phyloP scores from a whole-genome alignment of 345 rosid species.

The Aquilaria malaccensis region DNA sequence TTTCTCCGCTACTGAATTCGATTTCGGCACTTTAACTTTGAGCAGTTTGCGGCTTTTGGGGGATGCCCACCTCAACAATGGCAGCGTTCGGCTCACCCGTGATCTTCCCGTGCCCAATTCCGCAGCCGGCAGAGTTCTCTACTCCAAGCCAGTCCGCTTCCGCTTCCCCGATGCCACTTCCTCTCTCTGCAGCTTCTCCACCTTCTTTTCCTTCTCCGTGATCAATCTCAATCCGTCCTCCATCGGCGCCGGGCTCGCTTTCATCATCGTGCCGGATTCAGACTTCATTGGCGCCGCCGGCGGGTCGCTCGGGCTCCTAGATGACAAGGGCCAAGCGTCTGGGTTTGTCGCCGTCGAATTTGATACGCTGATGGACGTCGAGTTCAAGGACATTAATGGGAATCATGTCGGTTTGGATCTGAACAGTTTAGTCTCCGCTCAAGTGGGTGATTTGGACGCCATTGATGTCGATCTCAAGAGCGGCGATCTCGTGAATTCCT shows the following conservation, averaged over 20 bases:
- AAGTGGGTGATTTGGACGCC: slow-evolving; percentile 57
- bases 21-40: slow-evolving; percentile 73
- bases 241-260: slow-evolving; percentile 92
- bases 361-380: slow-evolving; percentile 89
- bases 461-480: slow-evolving; percentile 81
- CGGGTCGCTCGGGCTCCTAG: slow-evolving; percentile 64
- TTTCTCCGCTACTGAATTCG: slow-evolving; percentile 45
- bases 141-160: slow-evolving; percentile 73
- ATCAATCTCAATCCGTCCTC: slow-evolving; percentile 78
- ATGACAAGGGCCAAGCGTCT: slow-evolving; percentile 26
- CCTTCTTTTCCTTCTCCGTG: slow-evolving; percentile 83
- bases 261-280: slow-evolving; percentile 62
- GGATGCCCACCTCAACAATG: slow-evolving; percentile 82
- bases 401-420: slow-evolving; percentile 97
- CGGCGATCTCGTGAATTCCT: slow-evolving; percentile 75
- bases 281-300: slow-evolving; percentile 71
- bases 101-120: slow-evolving; percentile 82
- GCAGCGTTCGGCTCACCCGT: slow-evolving; percentile 72
- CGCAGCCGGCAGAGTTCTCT: slow-evolving; percentile 72
- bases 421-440: slow-evolving; percentile 62
- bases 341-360: slow-evolving; percentile 90
- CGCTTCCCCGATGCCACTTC: slow-evolving; percentile 39
- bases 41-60: slow-evolving; percentile 73
- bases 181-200: slow-evolving; percentile 60
- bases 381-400: slow-evolving; percentile 78